Percentiles rank a stretch among this genome's conserved stretches.
These are phyloP conservation scores for Hanseniaspora vineae DNA, from an alignment of 805 yeast species.

Conservation along the genomic window DNA sequence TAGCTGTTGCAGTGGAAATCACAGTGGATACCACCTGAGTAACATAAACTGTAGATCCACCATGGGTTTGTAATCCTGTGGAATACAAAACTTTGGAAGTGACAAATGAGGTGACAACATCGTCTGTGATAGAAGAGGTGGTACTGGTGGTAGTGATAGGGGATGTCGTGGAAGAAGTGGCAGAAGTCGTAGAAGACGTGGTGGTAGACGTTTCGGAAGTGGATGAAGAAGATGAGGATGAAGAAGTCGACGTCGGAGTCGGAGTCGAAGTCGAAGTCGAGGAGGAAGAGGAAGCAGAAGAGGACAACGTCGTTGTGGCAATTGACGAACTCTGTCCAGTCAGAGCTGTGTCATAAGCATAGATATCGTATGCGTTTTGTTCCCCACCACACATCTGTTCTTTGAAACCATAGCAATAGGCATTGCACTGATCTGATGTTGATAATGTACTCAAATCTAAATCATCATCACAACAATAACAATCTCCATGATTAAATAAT, in stretches of 20 bases:
- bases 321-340: background rate
- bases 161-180: conserved; percentile 11
- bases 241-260: conserved; percentile 1
- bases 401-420: conserved; percentile 44
- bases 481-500: conserved; percentile 13
- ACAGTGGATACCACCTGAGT: conserved; percentile 16
- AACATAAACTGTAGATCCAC: conserved; percentile 18
- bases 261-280: background rate
- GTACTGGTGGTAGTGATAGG: no score
- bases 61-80: conserved; percentile 16
- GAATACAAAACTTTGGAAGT: conserved; percentile 4
- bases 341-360: conserved; percentile 21
- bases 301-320: conserved; percentile 2
- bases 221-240: conserved; percentile 6
- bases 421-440: conserved; percentile 12
- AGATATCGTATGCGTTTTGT: conserved; percentile 31
- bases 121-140: conserved; percentile 10
- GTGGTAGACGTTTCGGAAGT: no score
- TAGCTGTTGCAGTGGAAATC: conserved; percentile 3
- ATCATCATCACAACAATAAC: conserved; percentile 21
- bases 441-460: conserved; percentile 11
- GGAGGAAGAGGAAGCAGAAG: conserved; percentile 9
- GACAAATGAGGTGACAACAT: conserved; percentile 1
- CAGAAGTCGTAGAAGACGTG: conserved; percentile 1
- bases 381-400: conserved; percentile 50